These are phyloP conservation scores for Penicillium pancosmium DNA, from an alignment of 495 filamentous ascomycete species.

Conservation along the genomic window DNA sequence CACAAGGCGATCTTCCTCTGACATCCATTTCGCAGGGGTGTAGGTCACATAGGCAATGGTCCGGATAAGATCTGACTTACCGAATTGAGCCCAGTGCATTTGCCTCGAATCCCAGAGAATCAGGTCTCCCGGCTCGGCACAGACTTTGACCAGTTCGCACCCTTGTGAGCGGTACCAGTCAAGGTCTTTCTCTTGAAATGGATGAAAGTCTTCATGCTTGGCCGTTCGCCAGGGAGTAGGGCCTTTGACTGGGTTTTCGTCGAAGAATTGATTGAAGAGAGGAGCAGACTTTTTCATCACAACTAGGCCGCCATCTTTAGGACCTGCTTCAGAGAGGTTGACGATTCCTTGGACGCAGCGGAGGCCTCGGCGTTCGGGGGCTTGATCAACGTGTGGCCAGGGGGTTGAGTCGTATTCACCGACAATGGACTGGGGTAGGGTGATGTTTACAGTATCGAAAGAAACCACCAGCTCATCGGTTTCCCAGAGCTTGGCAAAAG, in stretches of 20 bases:
- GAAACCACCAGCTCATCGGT: slow-evolving; percentile 35
- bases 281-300: slow-evolving; percentile 3
- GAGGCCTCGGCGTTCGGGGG: slow-evolving; percentile 25
- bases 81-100: slow-evolving; percentile 26
- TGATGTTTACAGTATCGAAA: slow-evolving; percentile 31
- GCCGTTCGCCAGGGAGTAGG: neutral
- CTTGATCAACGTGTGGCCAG: slow-evolving; percentile 36
- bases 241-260: neutral
- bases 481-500: slow-evolving; percentile 30
- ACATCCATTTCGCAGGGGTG: slow-evolving; percentile 31
- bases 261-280: slow-evolving; percentile 8
- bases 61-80: slow-evolving; percentile 19
- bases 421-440: slow-evolving; percentile 14
- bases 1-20: slow-evolving; percentile 22
- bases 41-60: slow-evolving; percentile 33
- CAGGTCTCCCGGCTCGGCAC: slow-evolving; percentile 35
- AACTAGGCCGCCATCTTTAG: slow-evolving; percentile 28
- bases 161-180: slow-evolving; percentile 13
- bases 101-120: slow-evolving; percentile 39
- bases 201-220: slow-evolving; percentile 1
- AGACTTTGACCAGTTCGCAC: slow-evolving; percentile 26
- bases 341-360: slow-evolving; percentile 41
- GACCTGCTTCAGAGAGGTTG: slow-evolving; percentile 27
- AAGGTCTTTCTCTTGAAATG: neutral
- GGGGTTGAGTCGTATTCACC: slow-evolving; percentile 21